phyloP scores from a whole-genome alignment of 768 basidiomycete genomes.

The Coprinopsis strossmayeri region DNA sequence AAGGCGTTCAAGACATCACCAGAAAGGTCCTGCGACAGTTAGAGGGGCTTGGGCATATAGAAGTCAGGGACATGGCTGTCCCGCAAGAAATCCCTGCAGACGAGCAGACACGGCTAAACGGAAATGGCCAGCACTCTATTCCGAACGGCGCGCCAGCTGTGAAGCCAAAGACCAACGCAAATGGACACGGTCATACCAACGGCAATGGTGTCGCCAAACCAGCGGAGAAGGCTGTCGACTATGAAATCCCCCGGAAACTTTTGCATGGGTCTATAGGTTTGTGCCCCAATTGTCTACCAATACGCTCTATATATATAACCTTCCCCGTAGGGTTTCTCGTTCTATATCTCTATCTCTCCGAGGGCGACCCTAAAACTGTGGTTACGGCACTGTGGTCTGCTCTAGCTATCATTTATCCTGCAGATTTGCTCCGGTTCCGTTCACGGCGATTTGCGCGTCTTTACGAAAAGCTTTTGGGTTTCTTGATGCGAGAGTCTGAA shows the following conservation, averaged over 20 bases:
- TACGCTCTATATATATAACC: slow-evolving; percentile 3
- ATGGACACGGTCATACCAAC: slow-evolving; percentile 16
- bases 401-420: slow-evolving; percentile 61
- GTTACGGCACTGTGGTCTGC: slow-evolving; percentile 57
- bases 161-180: not conserved
- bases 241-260: slow-evolving; percentile 86
- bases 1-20: slow-evolving; percentile 41
- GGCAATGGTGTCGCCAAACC: slow-evolving; percentile 13
- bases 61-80: slow-evolving; percentile 21
- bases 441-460: slow-evolving; percentile 56
- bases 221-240: slow-evolving; percentile 47
- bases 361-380: slow-evolving; percentile 62
- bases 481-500: slow-evolving; percentile 88
- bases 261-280: slow-evolving; percentile 91
- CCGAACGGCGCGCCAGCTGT: slow-evolving; percentile 6
- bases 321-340: slow-evolving; percentile 31
- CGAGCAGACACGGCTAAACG: slow-evolving; percentile 20
- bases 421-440: slow-evolving; percentile 69
- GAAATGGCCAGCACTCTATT: slow-evolving; percentile 15
- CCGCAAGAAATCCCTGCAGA: slow-evolving; percentile 25
- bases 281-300: slow-evolving; percentile 19
- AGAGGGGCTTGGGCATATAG: slow-evolving; percentile 38
- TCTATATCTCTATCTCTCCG: slow-evolving; percentile 32
- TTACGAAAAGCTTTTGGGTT: slow-evolving; percentile 69
- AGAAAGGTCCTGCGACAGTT: slow-evolving; percentile 42